Base-by-base conservation (phyloP, 148 eudicot genomes). In the Agrostemma githago region DNA sequence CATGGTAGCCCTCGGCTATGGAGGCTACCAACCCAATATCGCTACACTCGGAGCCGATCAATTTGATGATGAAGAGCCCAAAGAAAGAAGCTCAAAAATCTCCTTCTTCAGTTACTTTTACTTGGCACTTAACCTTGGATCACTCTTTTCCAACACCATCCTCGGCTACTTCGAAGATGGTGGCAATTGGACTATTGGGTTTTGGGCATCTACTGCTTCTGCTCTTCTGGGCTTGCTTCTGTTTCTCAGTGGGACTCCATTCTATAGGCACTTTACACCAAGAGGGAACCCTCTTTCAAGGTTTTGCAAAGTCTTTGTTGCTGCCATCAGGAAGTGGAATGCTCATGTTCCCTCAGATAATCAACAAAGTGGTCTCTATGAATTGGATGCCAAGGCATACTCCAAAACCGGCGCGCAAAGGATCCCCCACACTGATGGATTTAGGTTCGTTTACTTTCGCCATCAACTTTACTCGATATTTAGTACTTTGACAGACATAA, bases 11-110 rank as follows among this genome's bases (percentile, higher is more conserved):
- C 86, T 90, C 7, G 96, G 96, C 42, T 79, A 86, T 71, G 96
- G 96, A 67, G 96, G 96, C 70, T 90, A 90, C 65, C 96, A 90
- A 79, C 96, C 96, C 8, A 90, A 80, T 69, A 90, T 90, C 20
- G 92, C 90, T 15, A 90, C 96, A 39, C 85, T 90, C 82, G 96
- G 96, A 37, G 88, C 96, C 0, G 92, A 88, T 68, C 92, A 90
- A 72, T 88, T 90, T 72, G 90, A 90, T 78, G 92, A 74, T 59
- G 89, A 87, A 62, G 82, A 88, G 67, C 83, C 84, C 1, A 82
- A 83, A 67, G 96, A 90, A 81, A 81, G 84, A 62, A 79, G 64
- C 74, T 85, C 89, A 2, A 90, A 90, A 75, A 81, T 90, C 76
- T 78, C 96, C 42, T 90, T 88, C 74, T 90, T 90, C 58, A 90